These are phyloP conservation scores for Malassezia brasiliensis DNA, from an alignment of 1,284 basidiomycete genomes.

Conservation along the genomic window DNA sequence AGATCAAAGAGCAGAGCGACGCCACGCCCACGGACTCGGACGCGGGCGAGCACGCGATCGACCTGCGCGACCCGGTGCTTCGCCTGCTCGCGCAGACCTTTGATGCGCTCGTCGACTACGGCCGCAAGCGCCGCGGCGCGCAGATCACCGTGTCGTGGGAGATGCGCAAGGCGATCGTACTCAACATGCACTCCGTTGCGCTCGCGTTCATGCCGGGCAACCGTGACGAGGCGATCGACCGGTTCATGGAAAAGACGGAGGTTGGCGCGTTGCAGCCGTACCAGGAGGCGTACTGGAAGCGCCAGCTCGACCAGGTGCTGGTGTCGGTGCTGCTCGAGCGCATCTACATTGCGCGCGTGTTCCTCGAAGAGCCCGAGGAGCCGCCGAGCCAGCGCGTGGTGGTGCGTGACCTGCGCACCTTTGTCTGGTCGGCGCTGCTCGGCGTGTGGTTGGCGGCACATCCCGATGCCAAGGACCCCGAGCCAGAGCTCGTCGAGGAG, in stretches of 20 bases:
- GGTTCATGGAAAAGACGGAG: slow-evolving; percentile 13
- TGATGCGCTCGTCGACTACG: slow-evolving; percentile 13
- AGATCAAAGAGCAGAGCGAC: not conserved
- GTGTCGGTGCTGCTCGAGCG: slow-evolving; percentile 16
- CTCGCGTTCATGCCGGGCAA: slow-evolving; percentile 13
- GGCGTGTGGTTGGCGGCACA: slow-evolving; percentile 15
- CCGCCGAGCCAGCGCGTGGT: slow-evolving; percentile 13
- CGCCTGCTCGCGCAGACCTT: slow-evolving; percentile 12
- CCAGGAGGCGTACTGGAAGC: slow-evolving; percentile 15
- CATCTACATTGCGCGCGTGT: slow-evolving; percentile 18
- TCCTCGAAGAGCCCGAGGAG: slow-evolving; percentile 17
- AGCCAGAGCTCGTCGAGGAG: slow-evolving; percentile 3
- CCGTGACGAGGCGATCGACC: slow-evolving; percentile 13
- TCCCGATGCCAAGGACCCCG: slow-evolving; percentile 6
- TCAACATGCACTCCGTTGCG: slow-evolving; percentile 9
- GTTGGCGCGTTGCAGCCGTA: slow-evolving; percentile 1
- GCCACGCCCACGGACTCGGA: not conserved
- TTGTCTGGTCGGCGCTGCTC: slow-evolving; percentile 12
- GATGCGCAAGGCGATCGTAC: slow-evolving; percentile 8
- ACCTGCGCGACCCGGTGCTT: slow-evolving; percentile 12
- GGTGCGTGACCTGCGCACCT: slow-evolving; percentile 8
- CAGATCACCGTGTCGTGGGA: slow-evolving; percentile 17
- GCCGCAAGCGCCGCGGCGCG: slow-evolving; percentile 18
- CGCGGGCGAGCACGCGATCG: slow-evolving; percentile 3
- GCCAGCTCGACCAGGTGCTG: slow-evolving; percentile 16